These are phyloP conservation scores for Mallotus japonicus DNA, from an alignment of 441 rosid genomes.

Conservation along the genomic window DNA sequence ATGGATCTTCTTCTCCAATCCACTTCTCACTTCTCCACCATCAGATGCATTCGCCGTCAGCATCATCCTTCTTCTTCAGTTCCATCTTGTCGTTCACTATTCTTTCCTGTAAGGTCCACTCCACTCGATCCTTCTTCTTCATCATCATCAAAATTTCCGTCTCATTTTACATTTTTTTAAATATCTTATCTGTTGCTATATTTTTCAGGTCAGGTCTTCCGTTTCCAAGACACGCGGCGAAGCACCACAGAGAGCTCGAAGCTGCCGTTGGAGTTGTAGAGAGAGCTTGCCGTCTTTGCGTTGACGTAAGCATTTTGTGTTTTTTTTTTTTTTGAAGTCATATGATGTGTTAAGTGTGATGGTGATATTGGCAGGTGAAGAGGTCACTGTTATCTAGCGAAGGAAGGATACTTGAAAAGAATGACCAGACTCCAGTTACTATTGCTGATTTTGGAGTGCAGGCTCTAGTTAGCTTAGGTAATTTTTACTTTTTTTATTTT, in stretches of 20 bases:
- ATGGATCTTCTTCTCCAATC: constrained; percentile 56
- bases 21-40: constrained; percentile 42
- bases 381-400: constrained; percentile 43
- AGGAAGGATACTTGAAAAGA: constrained; percentile 68
- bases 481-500: neutral
- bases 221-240: constrained; percentile 52
- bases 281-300: constrained; percentile 81
- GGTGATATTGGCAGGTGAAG: constrained; percentile 46
- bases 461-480: constrained; percentile 83
- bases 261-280: constrained; percentile 70
- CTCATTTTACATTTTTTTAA: neutral
- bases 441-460: constrained; percentile 94
- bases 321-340: neutral
- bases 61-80: constrained; percentile 15
- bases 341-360: neutral
- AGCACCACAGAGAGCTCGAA: constrained; percentile 66
- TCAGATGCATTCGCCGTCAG: constrained; percentile 30
- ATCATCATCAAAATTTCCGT: neutral
- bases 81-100: constrained; percentile 31
- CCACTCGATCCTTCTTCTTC: constrained; percentile 18
- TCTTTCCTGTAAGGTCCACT: constrained; percentile 53
- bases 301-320: constrained; percentile 43
- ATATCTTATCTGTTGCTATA: neutral
- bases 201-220: constrained; percentile 63
- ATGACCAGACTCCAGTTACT: constrained; percentile 76